Base-by-base conservation (phyloP, 768 basidiomycete species). In the Phanerochaete carnosa region DNA sequence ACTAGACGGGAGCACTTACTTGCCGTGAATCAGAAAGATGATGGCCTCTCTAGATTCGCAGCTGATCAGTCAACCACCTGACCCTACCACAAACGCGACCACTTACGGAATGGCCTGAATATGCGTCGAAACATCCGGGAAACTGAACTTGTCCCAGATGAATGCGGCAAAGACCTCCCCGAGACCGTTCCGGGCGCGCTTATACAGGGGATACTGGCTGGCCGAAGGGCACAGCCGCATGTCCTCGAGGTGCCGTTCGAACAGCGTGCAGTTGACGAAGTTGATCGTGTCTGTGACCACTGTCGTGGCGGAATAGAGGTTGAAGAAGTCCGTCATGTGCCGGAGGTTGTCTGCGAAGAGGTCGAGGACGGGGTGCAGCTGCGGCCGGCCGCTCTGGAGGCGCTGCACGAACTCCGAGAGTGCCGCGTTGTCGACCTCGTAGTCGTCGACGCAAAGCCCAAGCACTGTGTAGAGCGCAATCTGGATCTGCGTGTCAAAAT, bases 381-480 rank as follows among this genome's bases (percentile, higher is more conserved):
- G 63, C 7, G 57, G 30, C 3, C 8, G 16, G 9, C 29, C 51
- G 13, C 28, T 13, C 45, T 58, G 46, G 13, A 63, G 50, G 43
- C 58, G 39, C 52, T 25, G 12, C 28, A 19, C 28, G 46, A 63
- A 63, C 26, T 58, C 37, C 15, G 51, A 46, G 1, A 58, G 30
- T 3, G 61, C 47, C 1, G 2, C 30, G 32, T 6, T 28, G 19
- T 19, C 23, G 12, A 58, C 19, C 11, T 63, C 57, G 16, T 59
- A 39, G 53, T 63, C 62, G 58, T 63, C 62, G 19, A 55, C 23
- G 19, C 32, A 51, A 28, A 57, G n/a, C 15, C 69, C 57, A 46
- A 71, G 76, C 0, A 77, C 70, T 0, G 79, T 80, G 62, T 71
- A 80, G 12, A 80, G 68, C 2, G 77, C 72, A 32, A 80, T 75